Conservation (phyloP, 1,139 yeast species). For the Citeromyces hawaiiensis region DNA sequence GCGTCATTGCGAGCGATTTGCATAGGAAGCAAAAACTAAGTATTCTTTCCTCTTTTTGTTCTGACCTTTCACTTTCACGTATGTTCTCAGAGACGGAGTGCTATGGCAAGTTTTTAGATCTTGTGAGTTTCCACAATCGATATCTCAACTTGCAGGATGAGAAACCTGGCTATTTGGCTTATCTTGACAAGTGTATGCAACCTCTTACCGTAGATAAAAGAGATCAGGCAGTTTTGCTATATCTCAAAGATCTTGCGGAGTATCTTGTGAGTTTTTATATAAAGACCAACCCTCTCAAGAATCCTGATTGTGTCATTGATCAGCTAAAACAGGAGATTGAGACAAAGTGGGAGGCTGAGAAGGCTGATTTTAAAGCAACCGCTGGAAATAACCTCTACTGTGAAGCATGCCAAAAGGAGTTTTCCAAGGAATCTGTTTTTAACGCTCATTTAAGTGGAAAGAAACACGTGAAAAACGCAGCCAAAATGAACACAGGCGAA, state of each 20-base stretch:
- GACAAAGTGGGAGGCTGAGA: constrained; percentile 9
- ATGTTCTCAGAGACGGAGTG: constrained; percentile 47
- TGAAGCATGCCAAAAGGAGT: constrained; percentile 46
- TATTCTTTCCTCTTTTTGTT: constrained; percentile 35
- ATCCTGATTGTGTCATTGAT: constrained; percentile 21
- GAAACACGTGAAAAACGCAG: constrained; percentile 48
- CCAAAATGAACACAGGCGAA: constrained; percentile 6
- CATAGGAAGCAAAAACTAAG: constrained; percentile 14
- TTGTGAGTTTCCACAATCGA: constrained; percentile 31
- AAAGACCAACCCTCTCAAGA: constrained; percentile 37
- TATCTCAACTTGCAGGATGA: constrained; percentile 33
- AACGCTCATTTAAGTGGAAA: constrained; percentile 63
- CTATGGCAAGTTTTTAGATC: constrained; percentile 54
- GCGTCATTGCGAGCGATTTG: constrained; percentile 3
- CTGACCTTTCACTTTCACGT: constrained; percentile 30
- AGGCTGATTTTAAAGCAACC: constrained; percentile 19
- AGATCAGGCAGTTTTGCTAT: constrained; percentile 23
- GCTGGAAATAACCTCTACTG: constrained; percentile 29
- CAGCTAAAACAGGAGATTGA: constrained; percentile 14
- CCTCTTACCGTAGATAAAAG: constrained; percentile 12
- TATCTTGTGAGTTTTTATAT: constrained; percentile 34
- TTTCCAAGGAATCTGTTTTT: constrained; percentile 55
- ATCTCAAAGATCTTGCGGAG: constrained; percentile 25
- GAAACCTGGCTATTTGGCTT: constrained; percentile 5
- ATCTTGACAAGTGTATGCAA: constrained; percentile 26